Evolutionary conservation across 2,329 filamentous ascomycete species (phyloP), one percentile per base, ranked within the genome.

Genomic region (Exophiala sp.): DNA sequence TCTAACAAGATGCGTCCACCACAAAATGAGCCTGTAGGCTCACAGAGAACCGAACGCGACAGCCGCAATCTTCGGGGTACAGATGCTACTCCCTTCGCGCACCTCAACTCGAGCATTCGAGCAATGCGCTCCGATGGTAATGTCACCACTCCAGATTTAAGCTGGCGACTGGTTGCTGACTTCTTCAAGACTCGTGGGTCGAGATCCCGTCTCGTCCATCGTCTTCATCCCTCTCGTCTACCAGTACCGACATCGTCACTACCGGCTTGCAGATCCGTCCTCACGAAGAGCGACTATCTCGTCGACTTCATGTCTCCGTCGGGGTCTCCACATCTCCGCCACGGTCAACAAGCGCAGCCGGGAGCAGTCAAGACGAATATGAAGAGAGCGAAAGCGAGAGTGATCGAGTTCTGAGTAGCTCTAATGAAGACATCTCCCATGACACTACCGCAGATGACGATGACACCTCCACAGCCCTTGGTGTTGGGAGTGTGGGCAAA

Each of bases 311-410:
- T 66, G 66, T 45, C 61, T 65, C 50, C 60, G 58, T 38, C 56
- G 66, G 30, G 9, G 13, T 41, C 13, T 14, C 23, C 9, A 23
- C 34, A 4, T 19, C 68, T 65, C 64, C 70, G 63, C 58, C 68
- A 37, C 70, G 71, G 34, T 70, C 77, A 13, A 64, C 68, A 22
- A 75, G 71, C 52, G 62, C 65, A 35, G 73, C 71, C 10, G 72
- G 70, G 44, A 94, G 88, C 68, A 95, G 90, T 63, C 88, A 95
- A 66, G 90, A 95, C 60, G 90, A 95, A 70, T 95, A 94, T 62
- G 88, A 95, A 27, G 89, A 95, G 72, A 94, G 86, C 55, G 89
- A 95, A 66, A 95, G 79, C 68, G 90, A 95, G 56, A 88, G 89
- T 35, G 90, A 95, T 61, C 79, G 77, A 48, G 73, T 81, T 43